Conservation (phyloP, 2,329 filamentous ascomycete species). For the Epichloe coenophiala region DNA sequence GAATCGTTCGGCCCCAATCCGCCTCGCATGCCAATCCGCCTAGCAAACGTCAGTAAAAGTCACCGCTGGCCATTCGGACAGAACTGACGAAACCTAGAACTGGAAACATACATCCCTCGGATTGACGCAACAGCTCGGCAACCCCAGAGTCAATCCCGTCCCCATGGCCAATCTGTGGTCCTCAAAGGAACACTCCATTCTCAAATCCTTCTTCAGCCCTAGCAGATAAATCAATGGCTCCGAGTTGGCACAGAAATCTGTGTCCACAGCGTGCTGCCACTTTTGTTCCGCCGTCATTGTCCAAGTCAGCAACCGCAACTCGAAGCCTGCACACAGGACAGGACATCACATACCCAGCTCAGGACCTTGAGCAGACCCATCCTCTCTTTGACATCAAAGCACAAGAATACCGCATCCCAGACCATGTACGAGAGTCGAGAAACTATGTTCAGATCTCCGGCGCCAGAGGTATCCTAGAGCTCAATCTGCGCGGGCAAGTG, state of each 20-base stretch:
- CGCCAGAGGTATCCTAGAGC: slow-evolving; percentile 27
- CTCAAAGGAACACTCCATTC: slow-evolving; percentile 7
- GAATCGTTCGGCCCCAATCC: slow-evolving; percentile 18
- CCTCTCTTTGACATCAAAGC: slow-evolving; percentile 24
- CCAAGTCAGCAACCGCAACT: not conserved
- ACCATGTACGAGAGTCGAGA: slow-evolving; percentile 20
- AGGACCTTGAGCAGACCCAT: slow-evolving; percentile 20
- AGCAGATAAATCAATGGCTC: slow-evolving; percentile 18
- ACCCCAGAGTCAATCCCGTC: slow-evolving; percentile 1
- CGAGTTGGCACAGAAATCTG: slow-evolving; percentile 1
- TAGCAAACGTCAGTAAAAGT: slow-evolving; percentile 6
- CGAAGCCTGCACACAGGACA: not conserved
- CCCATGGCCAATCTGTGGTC: slow-evolving; percentile 4
- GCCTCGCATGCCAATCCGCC: slow-evolving; percentile 19
- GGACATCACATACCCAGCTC: slow-evolving; percentile 18
- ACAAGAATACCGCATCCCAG: slow-evolving; percentile 26
- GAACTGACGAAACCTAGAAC: not conserved
- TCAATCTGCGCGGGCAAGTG: slow-evolving; percentile 18
- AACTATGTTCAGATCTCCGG: slow-evolving; percentile 22
- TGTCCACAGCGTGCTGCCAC: slow-evolving; percentile 12
- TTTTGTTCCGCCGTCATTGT: not conserved
- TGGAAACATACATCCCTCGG: slow-evolving; percentile 13
- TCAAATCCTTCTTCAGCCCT: slow-evolving; percentile 22
- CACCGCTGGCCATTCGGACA: not conserved
- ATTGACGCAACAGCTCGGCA: slow-evolving; percentile 17